phyloP scores from a whole-genome alignment of 1,139 yeast genomes.

The Protomyces inundatus region DNA sequence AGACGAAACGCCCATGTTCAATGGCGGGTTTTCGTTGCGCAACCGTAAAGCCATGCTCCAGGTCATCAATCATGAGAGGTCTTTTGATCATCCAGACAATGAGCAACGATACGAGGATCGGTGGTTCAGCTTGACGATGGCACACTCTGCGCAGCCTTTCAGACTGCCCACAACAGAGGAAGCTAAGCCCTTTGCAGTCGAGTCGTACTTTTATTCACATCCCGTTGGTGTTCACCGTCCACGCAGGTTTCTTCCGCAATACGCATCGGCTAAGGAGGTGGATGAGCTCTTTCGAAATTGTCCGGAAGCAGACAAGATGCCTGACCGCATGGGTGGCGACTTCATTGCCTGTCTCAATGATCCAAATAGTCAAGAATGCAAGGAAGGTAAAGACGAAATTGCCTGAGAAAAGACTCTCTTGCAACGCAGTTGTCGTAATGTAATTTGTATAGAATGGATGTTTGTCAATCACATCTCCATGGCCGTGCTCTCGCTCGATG shows the following conservation, averaged over 20 bases:
- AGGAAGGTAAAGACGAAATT: no score
- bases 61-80: not conserved
- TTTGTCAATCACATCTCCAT: slow-evolving; percentile 8
- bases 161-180: slow-evolving; percentile 1
- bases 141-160: not conserved
- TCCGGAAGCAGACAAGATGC: not conserved
- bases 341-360: not conserved
- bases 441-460: not conserved
- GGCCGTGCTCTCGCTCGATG: not conserved
- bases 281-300: not conserved
- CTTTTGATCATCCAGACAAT: slow-evolving; percentile 1
- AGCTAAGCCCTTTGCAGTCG: slow-evolving; percentile 14
- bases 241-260: not conserved
- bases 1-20: not conserved
- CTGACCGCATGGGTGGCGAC: not conserved
- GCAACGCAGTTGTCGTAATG: not conserved
- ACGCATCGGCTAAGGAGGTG: not conserved
- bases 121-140: not conserved
- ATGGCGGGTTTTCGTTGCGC: slow-evolving; percentile 15
- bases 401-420: no score
- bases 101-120: slow-evolving; percentile 1
- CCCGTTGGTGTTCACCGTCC: slow-evolving; percentile 14
- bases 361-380: not conserved
- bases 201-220: slow-evolving; percentile 4
- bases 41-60: slow-evolving; percentile 8